Percentiles rank a stretch among this genome's conserved stretches.
These are phyloP conservation scores for Coelastrella sp. DNA, from an alignment of 139 green algal genomes.

Conservation along the genomic window DNA sequence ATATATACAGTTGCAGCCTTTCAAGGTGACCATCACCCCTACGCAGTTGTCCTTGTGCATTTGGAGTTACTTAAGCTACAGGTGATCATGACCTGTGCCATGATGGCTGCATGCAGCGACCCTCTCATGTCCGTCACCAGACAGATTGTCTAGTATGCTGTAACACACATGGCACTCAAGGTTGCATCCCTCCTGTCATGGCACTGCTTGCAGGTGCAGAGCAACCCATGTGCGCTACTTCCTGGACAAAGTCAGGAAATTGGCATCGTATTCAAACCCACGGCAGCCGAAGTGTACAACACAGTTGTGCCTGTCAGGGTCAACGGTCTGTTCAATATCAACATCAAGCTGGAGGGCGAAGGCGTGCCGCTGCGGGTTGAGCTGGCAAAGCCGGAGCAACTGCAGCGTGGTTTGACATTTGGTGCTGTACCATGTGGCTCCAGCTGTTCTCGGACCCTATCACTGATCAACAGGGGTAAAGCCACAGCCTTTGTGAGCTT, in stretches of 20 bases:
- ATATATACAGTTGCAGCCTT: too few relatives aligned
- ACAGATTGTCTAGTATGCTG: too few relatives aligned
- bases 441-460: conserved; percentile 50
- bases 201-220: conserved; percentile 24
- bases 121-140: too few relatives aligned
- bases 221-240: conserved; percentile 61
- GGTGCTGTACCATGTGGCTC: conserved; percentile 56
- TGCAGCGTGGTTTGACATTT: conserved; percentile 65
- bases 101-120: too few relatives aligned
- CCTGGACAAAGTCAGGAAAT: conserved; percentile 68
- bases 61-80: too few relatives aligned
- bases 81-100: too few relatives aligned
- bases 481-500: conserved; percentile 60
- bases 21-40: too few relatives aligned
- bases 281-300: conserved; percentile 44
- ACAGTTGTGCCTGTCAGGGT: conserved; percentile 71
- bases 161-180: too few relatives aligned
- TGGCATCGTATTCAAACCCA: conserved; percentile 71
- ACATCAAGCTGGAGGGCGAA: conserved; percentile 70
- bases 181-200: too few relatives aligned
- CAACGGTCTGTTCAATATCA: conserved; percentile 82
- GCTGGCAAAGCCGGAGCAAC: conserved; percentile 66
- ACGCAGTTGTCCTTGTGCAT: too few relatives aligned
- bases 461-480: conserved; percentile 72
- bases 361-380: conserved; percentile 73